A percentile compares a stretch with the other conserved stretches of the same genome.
These are phyloP conservation scores for Suillus paluster DNA, from an alignment of 768 basidiomycete species.

Conservation along the genomic window DNA sequence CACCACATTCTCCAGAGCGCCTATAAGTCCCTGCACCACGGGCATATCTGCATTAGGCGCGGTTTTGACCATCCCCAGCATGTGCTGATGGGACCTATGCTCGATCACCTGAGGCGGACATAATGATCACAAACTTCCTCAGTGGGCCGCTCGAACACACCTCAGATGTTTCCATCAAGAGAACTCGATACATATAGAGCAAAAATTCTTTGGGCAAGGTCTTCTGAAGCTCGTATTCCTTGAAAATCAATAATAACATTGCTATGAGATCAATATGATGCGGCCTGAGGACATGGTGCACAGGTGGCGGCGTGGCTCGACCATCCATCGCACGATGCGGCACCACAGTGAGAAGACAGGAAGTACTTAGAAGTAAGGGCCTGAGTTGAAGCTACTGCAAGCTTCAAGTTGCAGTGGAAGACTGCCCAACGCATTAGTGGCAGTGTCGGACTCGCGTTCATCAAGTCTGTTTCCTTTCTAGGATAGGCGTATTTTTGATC, in stretches of 20 bases:
- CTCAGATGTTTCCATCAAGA: conserved; percentile 76
- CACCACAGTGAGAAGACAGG: not conserved
- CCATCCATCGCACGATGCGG: conserved; percentile 27
- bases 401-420: not conserved
- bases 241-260: conserved; percentile 65
- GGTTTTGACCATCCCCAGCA: conserved; percentile 47
- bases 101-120: conserved; percentile 55
- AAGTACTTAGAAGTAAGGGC: not conserved
- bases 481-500: not conserved
- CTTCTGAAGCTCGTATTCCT: conserved; percentile 52
- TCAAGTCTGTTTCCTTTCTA: conserved; percentile 1
- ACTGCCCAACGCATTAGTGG: not conserved
- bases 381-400: not conserved
- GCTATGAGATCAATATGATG: conserved; percentile 77
- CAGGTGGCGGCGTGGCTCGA: conserved; percentile 54
- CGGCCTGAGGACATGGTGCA: conserved; percentile 70
- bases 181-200: conserved; percentile 65
- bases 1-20: conserved; percentile 49
- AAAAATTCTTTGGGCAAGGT: conserved; percentile 61
- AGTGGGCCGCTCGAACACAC: conserved; percentile 33
- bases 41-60: conserved; percentile 50
- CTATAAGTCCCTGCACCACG: conserved; percentile 48
- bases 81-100: conserved; percentile 58
- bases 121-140: conserved; percentile 1
- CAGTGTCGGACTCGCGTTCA: conserved; percentile 5